Evolutionary conservation across 176 grass and related monocot species (phyloP).

Genomic region (Eremochloa ophiuroides): DNA sequence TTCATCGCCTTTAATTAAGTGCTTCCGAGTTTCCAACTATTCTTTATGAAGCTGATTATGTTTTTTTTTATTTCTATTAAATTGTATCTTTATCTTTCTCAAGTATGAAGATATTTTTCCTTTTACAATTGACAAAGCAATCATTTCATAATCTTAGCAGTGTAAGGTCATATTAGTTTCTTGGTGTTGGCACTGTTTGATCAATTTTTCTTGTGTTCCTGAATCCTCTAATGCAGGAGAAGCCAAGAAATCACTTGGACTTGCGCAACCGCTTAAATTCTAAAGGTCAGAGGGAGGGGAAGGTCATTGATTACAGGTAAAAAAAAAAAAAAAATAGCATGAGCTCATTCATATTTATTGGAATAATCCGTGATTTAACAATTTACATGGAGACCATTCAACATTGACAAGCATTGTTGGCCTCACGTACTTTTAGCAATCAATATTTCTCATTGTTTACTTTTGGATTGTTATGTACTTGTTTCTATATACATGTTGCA

Average conservation of each 20-base stretch:
- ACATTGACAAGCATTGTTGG: neutral
- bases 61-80: neutral
- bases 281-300: conserved; percentile 89
- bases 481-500: conserved; percentile 26
- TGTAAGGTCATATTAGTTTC: neutral
- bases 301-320: conserved; percentile 96
- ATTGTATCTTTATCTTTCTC: neutral
- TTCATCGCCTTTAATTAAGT: neutral
- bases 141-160: neutral
- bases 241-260: conserved; percentile 94
- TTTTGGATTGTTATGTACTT: conserved; percentile 2
- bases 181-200: neutral
- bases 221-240: conserved; percentile 63
- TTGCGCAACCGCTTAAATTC: conserved; percentile 87
- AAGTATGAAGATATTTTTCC: neutral
- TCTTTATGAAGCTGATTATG: neutral
- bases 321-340: neutral
- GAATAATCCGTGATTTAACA: neutral
- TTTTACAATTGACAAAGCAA: neutral
- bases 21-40: neutral
- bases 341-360: neutral
- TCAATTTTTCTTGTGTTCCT: neutral
- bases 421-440: neutral
- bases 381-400: neutral
- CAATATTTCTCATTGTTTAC: neutral